These are phyloP conservation scores for Daldinia vernicosa DNA, from an alignment of 495 filamentous ascomycete species.

Conservation along the genomic window DNA sequence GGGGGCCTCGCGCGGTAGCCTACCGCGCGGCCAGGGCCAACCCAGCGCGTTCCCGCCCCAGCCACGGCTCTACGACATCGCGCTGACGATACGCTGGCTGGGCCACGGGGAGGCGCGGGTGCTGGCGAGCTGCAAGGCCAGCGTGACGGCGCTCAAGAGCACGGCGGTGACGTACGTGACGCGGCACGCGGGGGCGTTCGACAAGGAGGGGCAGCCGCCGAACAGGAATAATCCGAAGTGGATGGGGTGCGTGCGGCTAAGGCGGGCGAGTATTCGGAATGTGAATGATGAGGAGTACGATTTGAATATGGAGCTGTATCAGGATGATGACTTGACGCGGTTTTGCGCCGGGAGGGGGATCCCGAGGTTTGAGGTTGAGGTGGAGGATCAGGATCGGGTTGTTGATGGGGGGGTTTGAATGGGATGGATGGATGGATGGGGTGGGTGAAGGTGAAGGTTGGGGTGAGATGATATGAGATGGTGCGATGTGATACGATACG, in stretches of 20 bases:
- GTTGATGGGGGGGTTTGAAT: too few relatives aligned
- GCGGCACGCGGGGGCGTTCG: constrained; percentile 24
- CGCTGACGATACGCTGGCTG: constrained; percentile 46
- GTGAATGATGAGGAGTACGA: constrained; percentile 44
- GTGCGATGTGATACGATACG: not conserved
- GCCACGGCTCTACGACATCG: constrained; percentile 31
- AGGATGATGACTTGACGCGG: constrained; percentile 42
- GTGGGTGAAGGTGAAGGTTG: too few relatives aligned
- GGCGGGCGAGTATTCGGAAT: constrained; percentile 8
- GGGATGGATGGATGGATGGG: too few relatives aligned
- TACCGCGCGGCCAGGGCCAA: not conserved
- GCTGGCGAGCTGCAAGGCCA: constrained; percentile 37
- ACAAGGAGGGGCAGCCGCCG: not conserved
- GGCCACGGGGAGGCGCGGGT: constrained; percentile 45
- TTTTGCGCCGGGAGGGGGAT: constrained; percentile 37
- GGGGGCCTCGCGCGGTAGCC: not conserved
- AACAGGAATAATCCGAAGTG: not conserved
- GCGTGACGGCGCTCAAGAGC: constrained; percentile 41
- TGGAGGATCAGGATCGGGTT: constrained; percentile 31
- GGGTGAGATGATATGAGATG: too few relatives aligned
- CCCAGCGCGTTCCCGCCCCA: not conserved
- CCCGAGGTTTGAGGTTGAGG: constrained; percentile 49
- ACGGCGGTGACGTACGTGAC: constrained; percentile 43
- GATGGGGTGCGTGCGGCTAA: constrained; percentile 22
- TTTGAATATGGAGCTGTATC: constrained; percentile 37